phyloP scores from a whole-genome alignment of 345 rosid genomes.

The Viola odorata region DNA sequence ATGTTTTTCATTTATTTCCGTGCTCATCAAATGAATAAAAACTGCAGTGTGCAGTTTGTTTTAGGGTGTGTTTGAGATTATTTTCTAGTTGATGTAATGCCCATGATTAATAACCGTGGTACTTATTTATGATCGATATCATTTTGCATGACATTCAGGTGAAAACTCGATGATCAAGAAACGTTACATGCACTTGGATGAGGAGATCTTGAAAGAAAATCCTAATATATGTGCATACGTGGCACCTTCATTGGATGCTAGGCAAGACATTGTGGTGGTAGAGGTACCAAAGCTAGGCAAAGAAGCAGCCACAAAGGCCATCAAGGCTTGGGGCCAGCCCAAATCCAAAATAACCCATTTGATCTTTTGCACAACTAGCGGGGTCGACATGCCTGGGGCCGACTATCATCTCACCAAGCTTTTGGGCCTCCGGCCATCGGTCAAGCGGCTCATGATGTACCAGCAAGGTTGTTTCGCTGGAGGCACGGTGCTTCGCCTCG shows the following conservation, averaged over 20 bases:
- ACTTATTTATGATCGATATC: neutral
- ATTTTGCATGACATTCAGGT: slow-evolving; percentile 27
- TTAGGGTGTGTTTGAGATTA: too few species aligned
- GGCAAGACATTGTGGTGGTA: slow-evolving; percentile 76
- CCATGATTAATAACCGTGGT: too few species aligned
- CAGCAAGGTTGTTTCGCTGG: slow-evolving; percentile 75
- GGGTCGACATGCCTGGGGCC: slow-evolving; percentile 93
- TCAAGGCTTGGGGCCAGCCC: slow-evolving; percentile 83
- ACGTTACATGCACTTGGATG: slow-evolving; percentile 62
- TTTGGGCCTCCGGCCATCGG: slow-evolving; percentile 69
- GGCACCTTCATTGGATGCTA: slow-evolving; percentile 65
- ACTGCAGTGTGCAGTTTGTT: too few species aligned
- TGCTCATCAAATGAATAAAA: too few species aligned
- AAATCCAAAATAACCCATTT: slow-evolving; percentile 81
- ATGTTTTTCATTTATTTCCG: too few species aligned
- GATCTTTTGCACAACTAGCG: slow-evolving; percentile 77
- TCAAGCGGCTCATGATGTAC: slow-evolving; percentile 66
- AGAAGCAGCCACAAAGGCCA: slow-evolving; percentile 70
- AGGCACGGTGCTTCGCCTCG: slow-evolving; percentile 77
- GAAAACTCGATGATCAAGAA: slow-evolving; percentile 63
- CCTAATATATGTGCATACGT: slow-evolving; percentile 53
- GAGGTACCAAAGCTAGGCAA: slow-evolving; percentile 77
- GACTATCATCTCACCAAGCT: slow-evolving; percentile 89
- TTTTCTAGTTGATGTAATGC: too few species aligned
- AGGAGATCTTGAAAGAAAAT: slow-evolving; percentile 59